These are phyloP conservation scores for Cryphonectria carpinicola DNA, from an alignment of 2,329 filamentous ascomycete genomes.

Conservation along the genomic window DNA sequence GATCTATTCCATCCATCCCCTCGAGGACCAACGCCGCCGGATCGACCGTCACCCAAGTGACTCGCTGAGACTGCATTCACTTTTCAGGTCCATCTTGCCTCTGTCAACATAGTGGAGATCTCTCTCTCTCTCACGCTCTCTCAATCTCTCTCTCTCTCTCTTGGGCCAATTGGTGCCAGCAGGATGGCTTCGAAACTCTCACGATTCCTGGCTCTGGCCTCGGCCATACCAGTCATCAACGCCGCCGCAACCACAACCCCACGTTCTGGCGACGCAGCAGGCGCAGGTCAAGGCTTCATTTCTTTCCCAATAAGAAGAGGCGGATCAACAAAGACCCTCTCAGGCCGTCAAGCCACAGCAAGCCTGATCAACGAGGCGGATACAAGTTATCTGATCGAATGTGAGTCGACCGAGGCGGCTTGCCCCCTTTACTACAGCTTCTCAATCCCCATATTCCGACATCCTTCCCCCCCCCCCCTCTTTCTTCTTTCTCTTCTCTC, in stretches of 20 bases:
- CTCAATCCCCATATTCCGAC: too few relatives aligned
- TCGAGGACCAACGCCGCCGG: neutral
- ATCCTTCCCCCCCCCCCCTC: too few relatives aligned
- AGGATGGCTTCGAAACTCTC: slow-evolving; percentile 8
- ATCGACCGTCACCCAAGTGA: neutral
- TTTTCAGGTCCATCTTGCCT: neutral
- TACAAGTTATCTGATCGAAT: slow-evolving; percentile 29
- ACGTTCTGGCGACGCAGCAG: slow-evolving; percentile 16
- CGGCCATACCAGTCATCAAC: slow-evolving; percentile 22
- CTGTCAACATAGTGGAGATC: too few relatives aligned
- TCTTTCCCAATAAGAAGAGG: slow-evolving; percentile 28
- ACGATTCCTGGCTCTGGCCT: slow-evolving; percentile 21
- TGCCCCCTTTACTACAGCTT: neutral
- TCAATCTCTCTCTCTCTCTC: neutral
- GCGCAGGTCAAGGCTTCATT: slow-evolving; percentile 25
- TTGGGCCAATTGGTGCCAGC: neutral
- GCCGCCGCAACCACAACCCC: slow-evolving; percentile 15
- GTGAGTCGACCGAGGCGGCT: neutral
- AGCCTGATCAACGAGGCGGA: slow-evolving; percentile 27
- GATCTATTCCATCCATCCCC: neutral
- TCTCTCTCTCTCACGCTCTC: too few relatives aligned
- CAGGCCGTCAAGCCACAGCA: slow-evolving; percentile 24
- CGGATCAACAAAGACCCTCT: slow-evolving; percentile 18
- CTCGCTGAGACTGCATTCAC: neutral
- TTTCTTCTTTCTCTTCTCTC: neutral